Evolutionary conservation across 495 filamentous ascomycete species (phyloP).

Genomic region (Talaromyces proteolyticus): DNA sequence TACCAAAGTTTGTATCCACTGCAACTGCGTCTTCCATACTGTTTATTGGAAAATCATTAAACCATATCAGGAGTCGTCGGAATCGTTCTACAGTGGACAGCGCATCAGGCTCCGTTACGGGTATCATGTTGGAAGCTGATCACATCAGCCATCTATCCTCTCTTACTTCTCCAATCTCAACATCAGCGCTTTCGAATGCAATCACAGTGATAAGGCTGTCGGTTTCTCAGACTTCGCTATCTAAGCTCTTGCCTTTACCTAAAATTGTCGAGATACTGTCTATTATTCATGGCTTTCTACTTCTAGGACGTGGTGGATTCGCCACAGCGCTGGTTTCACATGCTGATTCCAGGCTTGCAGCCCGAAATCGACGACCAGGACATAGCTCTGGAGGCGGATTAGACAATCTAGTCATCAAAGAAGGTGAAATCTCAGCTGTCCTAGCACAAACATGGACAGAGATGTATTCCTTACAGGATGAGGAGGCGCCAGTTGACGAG

Average conservation of each 20-base stretch:
- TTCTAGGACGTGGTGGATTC: slow-evolving; percentile 87
- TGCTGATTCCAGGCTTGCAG: slow-evolving; percentile 50
- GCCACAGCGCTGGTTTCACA: slow-evolving; percentile 77
- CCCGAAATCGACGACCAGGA: slow-evolving; percentile 15
- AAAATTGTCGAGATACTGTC: slow-evolving; percentile 71
- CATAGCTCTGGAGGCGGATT: slow-evolving; percentile 25
- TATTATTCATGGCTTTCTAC: slow-evolving; percentile 78
- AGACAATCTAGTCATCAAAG: slow-evolving; percentile 65
- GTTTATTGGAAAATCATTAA: slow-evolving; percentile 85
- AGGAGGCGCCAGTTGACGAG: slow-evolving; percentile 69
- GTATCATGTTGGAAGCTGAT: slow-evolving; percentile 59
- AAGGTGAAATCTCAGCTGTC: slow-evolving; percentile 75
- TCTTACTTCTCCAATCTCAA: slow-evolving; percentile 66
- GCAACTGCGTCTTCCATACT: slow-evolving; percentile 76
- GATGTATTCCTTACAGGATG: slow-evolving; percentile 64
- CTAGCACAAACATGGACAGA: slow-evolving; percentile 71
- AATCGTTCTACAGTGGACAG: slow-evolving; percentile 23
- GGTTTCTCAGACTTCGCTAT: slow-evolving; percentile 72
- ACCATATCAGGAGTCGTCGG: slow-evolving; percentile 61
- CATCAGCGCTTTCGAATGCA: slow-evolving; percentile 59
- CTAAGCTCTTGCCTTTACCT: slow-evolving; percentile 68
- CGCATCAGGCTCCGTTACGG: slow-evolving; percentile 41
- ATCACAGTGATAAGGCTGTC: slow-evolving; percentile 74
- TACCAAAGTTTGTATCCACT: slow-evolving; percentile 73
- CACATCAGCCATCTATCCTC: slow-evolving; percentile 70